These are phyloP conservation scores for Mediolabrus comicus DNA, from an alignment of 108 stramenopile genomes.

Conservation along the genomic window DNA sequence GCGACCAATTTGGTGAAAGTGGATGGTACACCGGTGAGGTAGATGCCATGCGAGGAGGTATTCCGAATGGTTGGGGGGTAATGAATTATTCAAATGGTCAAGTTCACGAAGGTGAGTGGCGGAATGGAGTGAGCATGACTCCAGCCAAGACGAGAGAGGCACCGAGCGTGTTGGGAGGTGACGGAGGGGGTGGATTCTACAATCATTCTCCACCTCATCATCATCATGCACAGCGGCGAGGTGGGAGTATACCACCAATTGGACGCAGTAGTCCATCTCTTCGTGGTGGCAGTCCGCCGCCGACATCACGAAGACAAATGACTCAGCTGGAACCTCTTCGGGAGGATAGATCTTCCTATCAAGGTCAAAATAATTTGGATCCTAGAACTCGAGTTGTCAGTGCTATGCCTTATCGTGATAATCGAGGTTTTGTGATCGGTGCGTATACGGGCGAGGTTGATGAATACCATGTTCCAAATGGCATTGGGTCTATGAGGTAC, in stretches of 20 bases:
- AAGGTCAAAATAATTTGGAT: not conserved
- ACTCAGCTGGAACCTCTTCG: slow-evolving; percentile 1
- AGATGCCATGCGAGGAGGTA: slow-evolving; percentile 15
- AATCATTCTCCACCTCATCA: slow-evolving; percentile 9
- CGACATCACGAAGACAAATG: not conserved
- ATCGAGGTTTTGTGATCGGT: slow-evolving; percentile 3
- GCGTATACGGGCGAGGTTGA: slow-evolving; percentile 40
- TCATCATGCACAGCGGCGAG: not conserved
- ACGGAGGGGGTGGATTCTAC: not conserved
- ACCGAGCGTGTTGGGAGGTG: not conserved
- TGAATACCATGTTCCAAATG: slow-evolving; percentile 25
- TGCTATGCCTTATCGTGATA: not conserved
- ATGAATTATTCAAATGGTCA: slow-evolving; percentile 41
- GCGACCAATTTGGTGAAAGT: slow-evolving; percentile 19
- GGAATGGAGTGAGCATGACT: slow-evolving; percentile 13
- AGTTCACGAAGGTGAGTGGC: slow-evolving; percentile 30
- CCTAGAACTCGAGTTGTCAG: not conserved
- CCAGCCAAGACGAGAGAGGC: slow-evolving; percentile 9
- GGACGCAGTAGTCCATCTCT: too few species aligned
- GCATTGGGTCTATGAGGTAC: slow-evolving; percentile 37
- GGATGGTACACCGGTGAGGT: slow-evolving; percentile 50
- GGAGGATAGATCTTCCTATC: not conserved
- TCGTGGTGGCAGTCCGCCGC: not conserved
- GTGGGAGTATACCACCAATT: too few species aligned
- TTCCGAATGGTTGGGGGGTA: slow-evolving; percentile 30